Base-by-base conservation (phyloP, 495 filamentous ascomycete species). In the Beverwykella pulmonaria region DNA sequence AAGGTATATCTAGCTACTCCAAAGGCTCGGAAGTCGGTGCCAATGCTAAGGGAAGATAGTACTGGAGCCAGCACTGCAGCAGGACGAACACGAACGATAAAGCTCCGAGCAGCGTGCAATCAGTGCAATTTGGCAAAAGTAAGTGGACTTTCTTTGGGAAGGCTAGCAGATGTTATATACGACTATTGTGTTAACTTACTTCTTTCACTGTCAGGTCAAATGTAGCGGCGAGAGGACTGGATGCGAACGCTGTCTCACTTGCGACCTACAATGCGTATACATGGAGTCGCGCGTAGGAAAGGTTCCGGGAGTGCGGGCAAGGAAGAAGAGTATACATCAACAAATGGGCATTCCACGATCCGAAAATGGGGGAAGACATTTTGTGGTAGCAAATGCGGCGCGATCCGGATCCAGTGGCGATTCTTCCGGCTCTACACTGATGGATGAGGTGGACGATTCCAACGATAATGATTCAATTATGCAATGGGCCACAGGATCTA, bases 211-310 rank as follows among this genome's bases (percentile, higher is more conserved):
- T 46, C 41, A 65, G 62, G 53, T 65, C 3, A 65, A 65, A 49
- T 65, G 63, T 29, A 39, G 20, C 20, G 63, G 63, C n/a, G 63
- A 65, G 23, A 59, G 29, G 32, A 6, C 41, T 1, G 63, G 63
- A 9, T 65, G 63, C 34, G 41, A 59, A 19, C 63, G 63, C 3
- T 65, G 63, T 23, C 54, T 29, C 0, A 53, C 10, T 14, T n/a
- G 49, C 25, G n/a, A 48, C 12, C 17, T 44, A 17, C 26, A 55
- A 41, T 65, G 63, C 32, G 23, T 59, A 32, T 65, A 65, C 54
- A 9, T 59, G 25, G 63, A 65, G 34, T 65, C 63, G 22, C 29
- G 63, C 41, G 63, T 65, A 19, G 63, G 63, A 3, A 65, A 54
- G 27, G 63, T 65, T 0, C 50, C 41, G 3, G 63, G 63, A 8